Evolutionary conservation across 139 green algal genomes (phyloP), one percentile per base, ranked within the genome.

Genomic region (Coccomyxa sp.): DNA sequence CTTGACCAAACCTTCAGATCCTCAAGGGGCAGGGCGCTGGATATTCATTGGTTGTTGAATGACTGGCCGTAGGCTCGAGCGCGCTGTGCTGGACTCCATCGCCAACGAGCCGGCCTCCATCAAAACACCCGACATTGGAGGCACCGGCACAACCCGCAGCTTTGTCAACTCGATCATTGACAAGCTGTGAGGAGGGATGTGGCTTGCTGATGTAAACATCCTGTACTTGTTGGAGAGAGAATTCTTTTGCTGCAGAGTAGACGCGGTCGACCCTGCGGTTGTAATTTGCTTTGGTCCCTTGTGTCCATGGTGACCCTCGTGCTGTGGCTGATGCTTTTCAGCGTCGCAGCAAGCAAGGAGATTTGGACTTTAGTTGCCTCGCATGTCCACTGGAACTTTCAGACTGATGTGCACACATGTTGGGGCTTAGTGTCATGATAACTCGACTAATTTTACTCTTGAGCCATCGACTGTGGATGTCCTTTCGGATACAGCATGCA

Each of bases 41-140:
- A 17, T 15, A 57, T 21, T 79, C 1, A 75, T 11, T 76, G 79
- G 17, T 82, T 76, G 57, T 32, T 27, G 16, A 12, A 63, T 14
- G 27, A 14, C 75, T 1, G 58, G 21, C 28, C 80, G 67, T 88
- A 94, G 85, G 74, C 92, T 98, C 71, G 92, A 98, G 85, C 85
- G 90, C 13, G 93, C 95, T 9, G 83, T 92, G 21, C 83, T 98
- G 77, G 85, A 51, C 25, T 91, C 89, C 23, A 91, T 95, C 30
- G 81, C 84, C 0, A 90, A 96, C 79, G 93, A 93, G 79, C 93
- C 94, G 83, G 95, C 93, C 85, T 90, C 94, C 78, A 13, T 85
- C 17, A 68, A 83, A 23, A 98, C 96, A 13, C 84, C 88, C 3
- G 96, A 98, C 87, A 87, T 98, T 81, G 93, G 94, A 18, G 96